Base-by-base conservation (phyloP, 305 asterid genomes). In the Plantago coronopus region DNA sequence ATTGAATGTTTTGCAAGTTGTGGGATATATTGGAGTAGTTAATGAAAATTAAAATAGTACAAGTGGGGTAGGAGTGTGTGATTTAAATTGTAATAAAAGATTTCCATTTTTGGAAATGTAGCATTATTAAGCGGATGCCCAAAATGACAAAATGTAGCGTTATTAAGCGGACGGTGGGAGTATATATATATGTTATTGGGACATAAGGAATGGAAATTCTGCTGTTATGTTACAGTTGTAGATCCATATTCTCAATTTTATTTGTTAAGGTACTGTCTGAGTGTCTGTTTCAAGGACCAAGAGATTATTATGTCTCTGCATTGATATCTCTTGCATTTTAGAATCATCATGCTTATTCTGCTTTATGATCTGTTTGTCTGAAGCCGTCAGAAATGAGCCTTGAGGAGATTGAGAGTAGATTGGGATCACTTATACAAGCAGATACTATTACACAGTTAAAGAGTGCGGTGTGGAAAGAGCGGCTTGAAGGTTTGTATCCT, bases 381-480 rank as follows among this genome's bases (percentile, higher is more conserved):
- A 86, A 94, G 99, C 99, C 99, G 37, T 65, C 85, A 29, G 99
- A 90, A 69, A 90, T 90, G 99, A 86, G 95, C 65, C 84, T 94
- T 73, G 96, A 94, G 79, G 97, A 90, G 85, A 88, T 94, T 72
- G 99, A 94, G 71, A 89, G 62, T 80, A 85, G 83, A 83, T 69
- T 94, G 75, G 97, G 96, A 56, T 84, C 96, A 60, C 88, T 94
- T 67, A 71, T 90, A 61, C 96, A 78, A 76, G 74, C 81, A 46
- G 99, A 90, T 37, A 90, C 97, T 14, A 76, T 88, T 67, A 57
- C 84, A 59, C 97, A 76, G 75, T 72, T 94, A 72, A 94, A 88
- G 76, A 90, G 97, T 76, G 76, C 95, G 64, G 94, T 83, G 57
- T 94, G 99, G 99, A 94, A 94, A 84, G 99, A 94, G 81, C 79